Base-by-base conservation (phyloP, 805 yeast species). In the Debaryomyces prosopidis region DNA sequence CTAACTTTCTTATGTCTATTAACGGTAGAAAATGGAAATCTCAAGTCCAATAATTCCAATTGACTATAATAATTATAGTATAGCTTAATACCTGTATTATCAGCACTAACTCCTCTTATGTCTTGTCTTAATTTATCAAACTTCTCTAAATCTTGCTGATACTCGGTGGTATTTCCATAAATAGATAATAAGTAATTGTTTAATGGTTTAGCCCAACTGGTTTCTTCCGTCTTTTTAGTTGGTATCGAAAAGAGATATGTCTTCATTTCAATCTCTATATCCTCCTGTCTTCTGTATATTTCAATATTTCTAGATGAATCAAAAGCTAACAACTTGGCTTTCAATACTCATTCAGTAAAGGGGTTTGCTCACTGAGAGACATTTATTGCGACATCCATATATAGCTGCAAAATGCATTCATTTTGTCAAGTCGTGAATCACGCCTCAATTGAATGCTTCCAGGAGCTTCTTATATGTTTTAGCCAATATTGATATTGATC, bases 31-130 rank as follows among this genome's bases (percentile, higher is more conserved):
- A 83, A 75, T 1, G 97, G 94, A 16, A 92, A 63, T 43, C 97
- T 72, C 52, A 89, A 66, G 49, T 87, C 90, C 39, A 94, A 66
- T 10, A 89, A 77, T 58, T 91, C 96, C 49, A 94, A 63, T 60
- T 85, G 94, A 12, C 88, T 87, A 58, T 83, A 89, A 63, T 92
- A 92, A 44, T 78, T 77, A 59, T 80, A 83, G 51, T 83, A 75
- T 15, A 83, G 54, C 49, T 78, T 81, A 32, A 82, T 66, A 1
- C 84, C 81, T 0, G 71, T 67, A 5, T 40, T 44, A 45, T 73
- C 78, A 18, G 68, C 68, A 36, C 63, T 62, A 61, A 66, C 65
- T 10, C 85, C 85, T 20, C 78, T 64, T 15, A 81, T 68, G 51
- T 82, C 87, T 43, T 73, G 76, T 46, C 95, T 75, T 39, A 85